A percentile compares a stretch with the other conserved stretches of the same genome.
Evolutionary conservation across 2,329 filamentous ascomycete species (phyloP).

Genomic region (Trichoderma sp.): DNA sequence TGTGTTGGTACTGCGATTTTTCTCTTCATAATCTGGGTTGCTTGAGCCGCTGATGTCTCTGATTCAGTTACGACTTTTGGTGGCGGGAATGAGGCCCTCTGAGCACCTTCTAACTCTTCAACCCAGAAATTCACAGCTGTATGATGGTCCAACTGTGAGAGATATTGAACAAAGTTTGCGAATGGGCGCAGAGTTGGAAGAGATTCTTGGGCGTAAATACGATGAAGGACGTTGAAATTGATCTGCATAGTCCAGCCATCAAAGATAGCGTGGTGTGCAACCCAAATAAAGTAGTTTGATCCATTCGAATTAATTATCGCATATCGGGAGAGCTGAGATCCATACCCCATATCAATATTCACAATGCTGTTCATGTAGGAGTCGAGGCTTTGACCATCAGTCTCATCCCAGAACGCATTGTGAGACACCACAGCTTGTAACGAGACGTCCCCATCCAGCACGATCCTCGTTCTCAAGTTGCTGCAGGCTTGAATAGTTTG

Average conservation of each 20-base stretch:
- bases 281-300: conserved; percentile 22
- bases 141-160: neutral
- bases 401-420: conserved; percentile 2
- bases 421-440: conserved; percentile 19
- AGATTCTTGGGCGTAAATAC: neutral
- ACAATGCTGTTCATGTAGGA: neutral
- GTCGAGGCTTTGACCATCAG: neutral
- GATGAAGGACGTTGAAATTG: neutral
- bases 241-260: conserved; percentile 25
- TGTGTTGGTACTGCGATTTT: neutral
- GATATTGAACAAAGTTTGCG: conserved; percentile 18
- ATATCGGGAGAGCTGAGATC: conserved; percentile 11
- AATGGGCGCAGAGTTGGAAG: conserved; percentile 10
- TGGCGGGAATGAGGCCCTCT: conserved; percentile 8
- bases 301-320: neutral
- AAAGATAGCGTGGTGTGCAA: conserved; percentile 26
- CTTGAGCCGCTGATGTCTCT: neutral
- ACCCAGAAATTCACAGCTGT: neutral
- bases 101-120: neutral
- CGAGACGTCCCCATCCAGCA: conserved; percentile 13
- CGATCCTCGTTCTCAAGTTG: conserved; percentile 25
- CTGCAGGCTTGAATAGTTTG: conserved; percentile 16
- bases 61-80: neutral
- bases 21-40: neutral
- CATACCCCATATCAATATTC: neutral